Evolutionary conservation across 805 yeast genomes (phyloP).

Genomic region (Blastobotrys mokoenaii): DNA sequence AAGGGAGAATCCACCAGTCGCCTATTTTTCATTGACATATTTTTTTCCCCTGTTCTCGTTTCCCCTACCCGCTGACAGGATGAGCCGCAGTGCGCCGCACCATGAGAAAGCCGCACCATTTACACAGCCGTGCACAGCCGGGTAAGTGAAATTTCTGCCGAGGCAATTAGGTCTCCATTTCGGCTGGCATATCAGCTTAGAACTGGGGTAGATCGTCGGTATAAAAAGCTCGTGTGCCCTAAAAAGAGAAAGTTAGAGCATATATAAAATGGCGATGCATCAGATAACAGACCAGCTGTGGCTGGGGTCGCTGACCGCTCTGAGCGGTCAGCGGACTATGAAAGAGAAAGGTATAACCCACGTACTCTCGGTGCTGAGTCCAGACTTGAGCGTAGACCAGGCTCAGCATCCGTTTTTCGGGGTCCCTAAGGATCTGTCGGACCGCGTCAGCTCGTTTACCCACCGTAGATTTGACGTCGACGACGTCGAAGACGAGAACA

Average conservation of each 20-base stretch:
- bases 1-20: too few relatives aligned
- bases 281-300: conserved; percentile 35
- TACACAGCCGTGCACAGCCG: too few relatives aligned
- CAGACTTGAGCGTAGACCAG: conserved; percentile 40
- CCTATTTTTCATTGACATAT: too few relatives aligned
- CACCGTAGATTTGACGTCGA: conserved; percentile 57
- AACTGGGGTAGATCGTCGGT: too few relatives aligned
- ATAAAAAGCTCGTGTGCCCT: too few relatives aligned
- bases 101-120: too few relatives aligned
- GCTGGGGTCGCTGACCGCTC: conserved; percentile 64
- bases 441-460: conserved; percentile 23
- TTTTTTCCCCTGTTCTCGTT: too few relatives aligned
- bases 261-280: conserved; percentile 10
- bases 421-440: neutral
- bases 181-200: too few relatives aligned
- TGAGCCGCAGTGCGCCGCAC: too few relatives aligned
- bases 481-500: conserved; percentile 61
- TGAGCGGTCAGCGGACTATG: conserved; percentile 46
- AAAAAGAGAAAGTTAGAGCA: neutral
- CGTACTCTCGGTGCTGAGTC: conserved; percentile 62
- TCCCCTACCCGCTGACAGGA: too few relatives aligned
- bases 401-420: conserved; percentile 28
- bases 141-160: too few relatives aligned
- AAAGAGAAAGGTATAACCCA: conserved; percentile 53
- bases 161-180: too few relatives aligned